phyloP scores from a whole-genome alignment of 225 moss, liverwort and hornwort species.

The Takakia lepidozioides region DNA sequence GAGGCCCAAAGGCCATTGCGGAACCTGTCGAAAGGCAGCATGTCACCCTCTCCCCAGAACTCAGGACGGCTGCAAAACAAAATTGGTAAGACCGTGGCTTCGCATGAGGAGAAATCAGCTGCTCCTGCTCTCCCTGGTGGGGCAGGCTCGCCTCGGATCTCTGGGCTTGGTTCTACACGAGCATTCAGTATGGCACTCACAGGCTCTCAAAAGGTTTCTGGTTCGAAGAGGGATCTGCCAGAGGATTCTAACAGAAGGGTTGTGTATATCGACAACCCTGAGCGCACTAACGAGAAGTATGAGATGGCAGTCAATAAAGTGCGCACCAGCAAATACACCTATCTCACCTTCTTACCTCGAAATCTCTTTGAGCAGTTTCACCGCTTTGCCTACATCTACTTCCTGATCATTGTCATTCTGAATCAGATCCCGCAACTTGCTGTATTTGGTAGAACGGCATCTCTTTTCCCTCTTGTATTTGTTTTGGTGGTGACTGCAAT shows the following conservation, averaged over 20 bases:
- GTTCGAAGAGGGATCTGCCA: conserved; percentile 10
- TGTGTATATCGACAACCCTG: conserved; percentile 65
- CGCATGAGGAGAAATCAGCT: conserved; percentile 5
- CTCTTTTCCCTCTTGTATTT: conserved; percentile 72
- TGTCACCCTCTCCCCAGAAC: conserved; percentile 3
- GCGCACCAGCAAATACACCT: conserved; percentile 76
- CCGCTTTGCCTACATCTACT: conserved; percentile 79
- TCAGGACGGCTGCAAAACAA: too few relatives aligned
- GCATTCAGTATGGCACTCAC: conserved; percentile 10
- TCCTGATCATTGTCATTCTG: conserved; percentile 67
- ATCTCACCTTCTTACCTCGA: conserved; percentile 58
- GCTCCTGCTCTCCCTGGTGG: not conserved
- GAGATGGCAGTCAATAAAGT: conserved; percentile 54
- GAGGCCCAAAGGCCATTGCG: conserved; percentile 12
- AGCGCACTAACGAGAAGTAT: conserved; percentile 28
- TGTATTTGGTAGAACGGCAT: conserved; percentile 77
- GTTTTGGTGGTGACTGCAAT: conserved; percentile 76
- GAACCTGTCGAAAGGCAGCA: conserved; percentile 5
- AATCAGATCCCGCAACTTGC: conserved; percentile 92
- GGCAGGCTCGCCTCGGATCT: conserved; percentile 1
- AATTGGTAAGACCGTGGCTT: too few relatives aligned
- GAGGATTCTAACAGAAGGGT: conserved; percentile 36
- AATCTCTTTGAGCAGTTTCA: conserved; percentile 93
- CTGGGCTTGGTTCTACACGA: conserved; percentile 12
- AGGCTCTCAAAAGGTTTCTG: conserved; percentile 15